Base-by-base conservation (phyloP, 257 asterid genomes). In the Vinca minor region DNA sequence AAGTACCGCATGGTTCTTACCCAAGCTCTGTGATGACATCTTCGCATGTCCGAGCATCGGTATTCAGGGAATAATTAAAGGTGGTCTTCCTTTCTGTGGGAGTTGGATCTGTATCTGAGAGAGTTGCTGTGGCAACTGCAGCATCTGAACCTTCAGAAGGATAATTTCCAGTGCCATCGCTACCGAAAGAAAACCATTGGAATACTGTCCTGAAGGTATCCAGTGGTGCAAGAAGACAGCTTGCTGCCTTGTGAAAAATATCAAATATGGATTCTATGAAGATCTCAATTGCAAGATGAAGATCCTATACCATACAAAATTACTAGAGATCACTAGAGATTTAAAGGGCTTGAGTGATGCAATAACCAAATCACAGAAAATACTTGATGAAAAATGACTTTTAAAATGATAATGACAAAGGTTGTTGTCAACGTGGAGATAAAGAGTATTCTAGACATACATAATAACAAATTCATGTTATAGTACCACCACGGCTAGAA, bases 11-110 rank as follows among this genome's bases (percentile, higher is more conserved):
- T 31, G 38, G 23, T 52, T 64, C 81, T 78, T 80, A 93, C 99
- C 99, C 99, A 56, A 89, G 96, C 83, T 89, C 97, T 5, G 90
- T 89, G 69, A 93, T 89, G 78, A 89, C 96, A 80, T 93, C 99
- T 75, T 74, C 79, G 80, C 99, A 93, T 21, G 99, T 93, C 75
- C 99, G 85, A 64, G 97, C 95, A 82, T 93, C 99, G 57, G 99
- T 89, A 71, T 93, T 87, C 66, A 93, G 88, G 68, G 85, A 62
- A 72, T 69, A 74, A 58, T 63, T 66, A 71, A 80, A 70, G 56
- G 74, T 62, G 1, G 81, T 80, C 71, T 76, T 83, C 86, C 71
- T 77, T 78, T 85, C 87, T 48, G 74, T 48, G 69, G 87, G 94
- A 73, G 87, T 49, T 64, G 97, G 99, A 78, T 84, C 87, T 74